phyloP scores from a whole-genome alignment of 805 yeast species.

The Yarrowia phangngaensis region DNA sequence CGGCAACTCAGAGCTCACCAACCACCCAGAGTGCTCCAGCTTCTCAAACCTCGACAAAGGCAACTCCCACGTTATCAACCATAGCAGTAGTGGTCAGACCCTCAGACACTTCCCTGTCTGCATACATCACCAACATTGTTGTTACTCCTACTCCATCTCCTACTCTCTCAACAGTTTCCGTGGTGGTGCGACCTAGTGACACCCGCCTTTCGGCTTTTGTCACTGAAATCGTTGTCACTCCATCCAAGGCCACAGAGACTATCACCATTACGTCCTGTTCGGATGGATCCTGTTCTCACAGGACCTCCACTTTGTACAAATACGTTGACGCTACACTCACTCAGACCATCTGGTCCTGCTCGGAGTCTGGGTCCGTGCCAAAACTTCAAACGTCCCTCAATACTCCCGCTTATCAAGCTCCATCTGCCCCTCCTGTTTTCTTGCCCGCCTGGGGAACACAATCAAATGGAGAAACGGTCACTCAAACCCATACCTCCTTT shows the following conservation, averaged over 20 bases:
- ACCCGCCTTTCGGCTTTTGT: slow-evolving; percentile 8
- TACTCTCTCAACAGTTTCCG: slow-evolving; percentile 1
- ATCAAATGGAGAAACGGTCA: slow-evolving; percentile 21
- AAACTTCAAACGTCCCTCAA: slow-evolving; percentile 2
- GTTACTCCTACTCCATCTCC: slow-evolving; percentile 15
- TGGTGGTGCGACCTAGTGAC: slow-evolving; percentile 14
- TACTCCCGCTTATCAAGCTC: slow-evolving; percentile 25
- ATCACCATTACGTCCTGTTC: slow-evolving; percentile 17
- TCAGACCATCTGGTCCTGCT: slow-evolving; percentile 17
- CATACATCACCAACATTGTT: slow-evolving; percentile 24
- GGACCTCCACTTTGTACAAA: slow-evolving; percentile 16
- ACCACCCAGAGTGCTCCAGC: too few species aligned
- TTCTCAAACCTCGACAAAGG: too few species aligned
- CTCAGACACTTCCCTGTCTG: slow-evolving; percentile 1
- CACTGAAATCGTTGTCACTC: slow-evolving; percentile 16
- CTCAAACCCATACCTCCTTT: slow-evolving; percentile 7
- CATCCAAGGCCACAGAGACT: slow-evolving; percentile 8
- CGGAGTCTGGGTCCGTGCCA: slow-evolving; percentile 5
- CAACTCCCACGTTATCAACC: too few species aligned
- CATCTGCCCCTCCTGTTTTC: slow-evolving; percentile 23
- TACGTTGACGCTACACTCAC: slow-evolving; percentile 13
- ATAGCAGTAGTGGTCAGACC: slow-evolving; percentile 19
- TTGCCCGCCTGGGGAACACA: slow-evolving; percentile 22
- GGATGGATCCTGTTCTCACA: slow-evolving; percentile 10
- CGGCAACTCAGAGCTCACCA: too few species aligned